These are phyloP conservation scores for Angomonas ambiguus DNA, from an alignment of 208 protist species.

Conservation along the genomic window DNA sequence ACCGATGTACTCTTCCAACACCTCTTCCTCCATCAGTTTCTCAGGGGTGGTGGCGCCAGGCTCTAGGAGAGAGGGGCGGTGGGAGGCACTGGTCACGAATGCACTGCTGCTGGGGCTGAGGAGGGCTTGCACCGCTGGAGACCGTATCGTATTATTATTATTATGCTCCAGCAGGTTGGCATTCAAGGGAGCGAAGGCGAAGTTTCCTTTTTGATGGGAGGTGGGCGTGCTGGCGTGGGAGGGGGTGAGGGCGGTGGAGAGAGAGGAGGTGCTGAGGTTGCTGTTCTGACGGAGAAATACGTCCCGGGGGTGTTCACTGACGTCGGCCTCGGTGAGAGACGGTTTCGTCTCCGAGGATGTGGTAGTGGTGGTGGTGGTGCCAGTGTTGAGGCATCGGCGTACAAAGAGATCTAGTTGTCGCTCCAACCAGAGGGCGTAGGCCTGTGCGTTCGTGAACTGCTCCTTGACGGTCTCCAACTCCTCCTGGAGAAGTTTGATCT, in stretches of 20 bases:
- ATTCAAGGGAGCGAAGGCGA: neutral
- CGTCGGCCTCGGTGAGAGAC: no score
- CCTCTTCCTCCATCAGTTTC: neutral
- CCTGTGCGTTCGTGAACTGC: slow-evolving; percentile 20
- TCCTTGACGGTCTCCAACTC: slow-evolving; percentile 10
- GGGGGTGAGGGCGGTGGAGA: neutral
- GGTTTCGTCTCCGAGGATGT: no score
- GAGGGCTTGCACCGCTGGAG: neutral
- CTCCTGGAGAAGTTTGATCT: slow-evolving; percentile 5
- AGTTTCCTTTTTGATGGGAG: no score
- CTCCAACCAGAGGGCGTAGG: slow-evolving; percentile 53
- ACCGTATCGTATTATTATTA: slow-evolving; percentile 1
- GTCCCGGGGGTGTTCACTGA: neutral
- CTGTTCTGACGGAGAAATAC: neutral
- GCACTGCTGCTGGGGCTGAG: neutral
- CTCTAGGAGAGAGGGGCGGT: no score
- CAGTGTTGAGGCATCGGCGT: neutral
- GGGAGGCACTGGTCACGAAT: no score
- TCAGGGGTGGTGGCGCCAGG: no score
- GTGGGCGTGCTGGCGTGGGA: neutral
- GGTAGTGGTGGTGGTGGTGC: no score
- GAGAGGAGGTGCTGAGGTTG: neutral
- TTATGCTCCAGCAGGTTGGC: neutral
- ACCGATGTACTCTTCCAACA: neutral
- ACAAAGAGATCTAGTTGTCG: slow-evolving; percentile 34